phyloP scores from a whole-genome alignment of 2,329 filamentous ascomycete genomes.

The Fusarium veterinarium region DNA sequence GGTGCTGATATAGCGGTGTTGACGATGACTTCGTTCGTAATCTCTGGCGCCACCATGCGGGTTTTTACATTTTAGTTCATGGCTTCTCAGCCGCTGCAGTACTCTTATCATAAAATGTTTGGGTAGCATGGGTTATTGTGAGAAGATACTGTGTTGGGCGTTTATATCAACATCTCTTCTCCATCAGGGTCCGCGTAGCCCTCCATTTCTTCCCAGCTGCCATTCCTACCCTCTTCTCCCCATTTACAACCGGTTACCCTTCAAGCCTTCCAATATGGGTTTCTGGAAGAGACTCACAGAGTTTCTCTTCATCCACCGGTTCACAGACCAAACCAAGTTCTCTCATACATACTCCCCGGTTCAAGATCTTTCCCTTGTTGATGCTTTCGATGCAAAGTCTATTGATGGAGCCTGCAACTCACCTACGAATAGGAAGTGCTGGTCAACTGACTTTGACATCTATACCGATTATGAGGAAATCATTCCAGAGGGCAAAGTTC shows the following conservation, averaged over 20 bases:
- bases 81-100: not conserved
- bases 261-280: not conserved
- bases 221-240: not conserved
- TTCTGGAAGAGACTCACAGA: slow-evolving; percentile 6
- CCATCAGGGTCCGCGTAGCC: not conserved
- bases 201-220: not conserved
- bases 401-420: not conserved
- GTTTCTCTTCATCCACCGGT: not conserved
- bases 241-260: not conserved
- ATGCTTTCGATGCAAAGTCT: not conserved
- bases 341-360: not conserved
- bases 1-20: not conserved
- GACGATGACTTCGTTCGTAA: not conserved
- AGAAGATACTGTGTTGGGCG: not conserved
- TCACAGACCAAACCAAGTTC: not conserved
- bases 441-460: not conserved
- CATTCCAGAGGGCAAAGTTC: not conserved
- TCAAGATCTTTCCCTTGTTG: not conserved
- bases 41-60: not conserved
- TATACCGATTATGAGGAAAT: not conserved
- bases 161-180: not conserved
- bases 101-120: not conserved
- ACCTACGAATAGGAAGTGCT: not conserved
- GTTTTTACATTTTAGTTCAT: not conserved
- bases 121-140: not conserved